Evolutionary conservation across 495 filamentous ascomycete genomes (phyloP).

Genomic region (Penicillium turbatum): DNA sequence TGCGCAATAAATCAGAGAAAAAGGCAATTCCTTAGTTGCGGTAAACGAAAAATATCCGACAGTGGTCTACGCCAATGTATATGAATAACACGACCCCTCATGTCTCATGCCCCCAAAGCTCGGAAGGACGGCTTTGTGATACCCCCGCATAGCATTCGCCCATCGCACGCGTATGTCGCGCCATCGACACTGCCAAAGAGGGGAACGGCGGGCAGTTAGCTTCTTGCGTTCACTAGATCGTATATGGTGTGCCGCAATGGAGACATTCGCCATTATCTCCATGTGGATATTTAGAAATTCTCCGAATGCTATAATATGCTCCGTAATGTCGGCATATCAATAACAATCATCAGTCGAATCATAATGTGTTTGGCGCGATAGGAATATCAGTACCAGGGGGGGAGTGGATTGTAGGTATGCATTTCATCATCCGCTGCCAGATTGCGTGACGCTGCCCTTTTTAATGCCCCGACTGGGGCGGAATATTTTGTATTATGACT

Average conservation of each 20-base stretch:
- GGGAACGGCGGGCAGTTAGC: constrained; percentile 3
- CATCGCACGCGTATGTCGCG: constrained; percentile 13
- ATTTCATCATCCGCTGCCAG: constrained; percentile 21
- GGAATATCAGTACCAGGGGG: background rate
- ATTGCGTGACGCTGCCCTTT: constrained; percentile 23
- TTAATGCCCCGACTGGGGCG: background rate
- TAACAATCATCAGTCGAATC: background rate
- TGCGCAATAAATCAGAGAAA: background rate
- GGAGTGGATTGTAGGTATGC: background rate
- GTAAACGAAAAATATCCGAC: background rate
- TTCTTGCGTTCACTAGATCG: no score
- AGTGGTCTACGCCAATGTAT: background rate
- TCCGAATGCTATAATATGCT: background rate
- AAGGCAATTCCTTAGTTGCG: no score
- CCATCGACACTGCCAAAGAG: constrained; percentile 10
- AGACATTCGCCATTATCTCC: constrained; percentile 26
- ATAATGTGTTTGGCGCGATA: background rate
- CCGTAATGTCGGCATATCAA: background rate
- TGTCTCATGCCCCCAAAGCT: background rate
- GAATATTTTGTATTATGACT: no score
- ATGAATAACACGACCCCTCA: background rate
- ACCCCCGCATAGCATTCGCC: constrained; percentile 2
- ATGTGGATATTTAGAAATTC: background rate
- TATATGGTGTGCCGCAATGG: background rate
- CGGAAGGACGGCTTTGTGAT: background rate